Evolutionary conservation across 2,329 filamentous ascomycete genomes (phyloP), one percentile per base, ranked within the genome.

Genomic region (Amauroascus niger): DNA sequence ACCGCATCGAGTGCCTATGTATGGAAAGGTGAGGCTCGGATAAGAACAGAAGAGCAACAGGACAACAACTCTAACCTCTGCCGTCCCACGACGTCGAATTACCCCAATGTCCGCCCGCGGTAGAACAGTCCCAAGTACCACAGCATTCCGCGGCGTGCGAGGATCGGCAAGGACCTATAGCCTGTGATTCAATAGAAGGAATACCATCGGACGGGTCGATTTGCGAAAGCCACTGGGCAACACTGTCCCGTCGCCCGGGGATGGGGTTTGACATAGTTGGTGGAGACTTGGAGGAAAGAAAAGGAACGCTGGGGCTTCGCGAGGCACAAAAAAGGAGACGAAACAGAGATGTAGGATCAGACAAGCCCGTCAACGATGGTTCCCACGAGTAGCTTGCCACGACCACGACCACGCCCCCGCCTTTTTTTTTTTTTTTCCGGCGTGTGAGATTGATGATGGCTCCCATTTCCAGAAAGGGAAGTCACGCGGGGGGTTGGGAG

Each of bases 191-290:
- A 37, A 39, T 6, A 2, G 24, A 3, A 24, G 39, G 39, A 22
- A 60, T 16, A 11, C 54, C 56, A 44, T 61, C 59, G 2, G 46
- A 54, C 13, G 52, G 52, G 20, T 54, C 16, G 26, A 54, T 22
- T 4, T 49, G 49, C 16, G 39, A 40, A 37, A 53, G 45, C 50
- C 50, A 53, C 44, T 53, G 37, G 20, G 18, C 22, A n/a, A 53
- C 45, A 28, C 39, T 30, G 14, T 54, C 14, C 24, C 20, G 32
- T 49, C n/a, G 40, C 11, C n/a, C 4, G 11, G 30, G 3, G 39
- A 7, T 24, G 20, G 20, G 39, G 8, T 22, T 9, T 14, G 39
- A n/a, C 39, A 41, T 41, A 24, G 18, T 9, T n/a, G 39, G 16
- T 3, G 1, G 24, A 14, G 2, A 20, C 8, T 11, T 1, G 22